Base-by-base conservation (phyloP, 148 eudicot species). In the Amaranthus palmeri region DNA sequence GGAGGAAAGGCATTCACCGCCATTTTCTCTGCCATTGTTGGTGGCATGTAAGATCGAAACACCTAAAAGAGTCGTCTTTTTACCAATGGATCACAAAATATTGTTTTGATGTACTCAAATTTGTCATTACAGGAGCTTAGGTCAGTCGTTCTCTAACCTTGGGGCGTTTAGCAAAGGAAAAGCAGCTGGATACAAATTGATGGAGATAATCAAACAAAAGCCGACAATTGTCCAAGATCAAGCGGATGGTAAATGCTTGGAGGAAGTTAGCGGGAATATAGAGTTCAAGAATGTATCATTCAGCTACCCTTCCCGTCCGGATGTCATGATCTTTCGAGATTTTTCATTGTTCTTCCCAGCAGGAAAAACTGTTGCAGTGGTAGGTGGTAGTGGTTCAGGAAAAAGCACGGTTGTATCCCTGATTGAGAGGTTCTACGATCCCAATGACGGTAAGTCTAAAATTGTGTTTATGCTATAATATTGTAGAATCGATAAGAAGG, bases 131-230 rank as follows among this genome's bases (percentile, higher is more conserved):
- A 96, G 99, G 99, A 96, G 99, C 85, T 88, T 96, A 81, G 99
- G 99, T 12, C 99, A 95, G 76, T 95, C 99, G 2, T 95, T 95
- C 81, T 95, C 99, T 3, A 96, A 96, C 65, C 97, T 96, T 57
- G 99, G 99, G 71, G 99, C 99, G 14, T 96, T 96, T 79, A 96
- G 99, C 88, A 96, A 96, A 77, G 99, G 99, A 7, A 96, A 96
- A 85, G 83, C 96, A 45, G 99, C 99, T 48, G 99, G 99, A 42
- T 96, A 79, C 87, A 96, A 96, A 80, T 81, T 96, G 69, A 88
- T 96, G 96, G 97, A 96, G 81, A 92, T 96, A 69, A 96, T 96
- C 78, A 92, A 79, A 78, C 99, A 96, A 72, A 88, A 87, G 73
- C 99, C 99, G 0, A 79, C 93, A 25, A 96, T 96, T 47, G 79